These are phyloP conservation scores for Coemansia sp. DNA, from an alignment of 192 early-diverging fungal genomes.

Conservation along the genomic window DNA sequence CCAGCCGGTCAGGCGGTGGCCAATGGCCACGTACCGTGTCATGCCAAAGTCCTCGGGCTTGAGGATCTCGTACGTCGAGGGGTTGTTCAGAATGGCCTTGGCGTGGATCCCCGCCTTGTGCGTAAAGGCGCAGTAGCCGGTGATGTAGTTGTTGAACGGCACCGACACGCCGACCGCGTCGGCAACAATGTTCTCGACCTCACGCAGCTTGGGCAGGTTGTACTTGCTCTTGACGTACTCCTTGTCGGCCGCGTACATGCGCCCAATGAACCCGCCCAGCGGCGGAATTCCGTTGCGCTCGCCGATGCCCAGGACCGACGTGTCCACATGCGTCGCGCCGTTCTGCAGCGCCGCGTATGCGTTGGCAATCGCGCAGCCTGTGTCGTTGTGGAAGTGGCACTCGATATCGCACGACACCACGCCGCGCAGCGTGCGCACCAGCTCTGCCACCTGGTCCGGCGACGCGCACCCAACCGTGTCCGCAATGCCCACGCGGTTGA, in stretches of 20 bases:
- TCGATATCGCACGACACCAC: slow-evolving; percentile 98
- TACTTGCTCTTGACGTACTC: slow-evolving; percentile 94
- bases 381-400: slow-evolving; percentile 99
- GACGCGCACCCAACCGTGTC: slow-evolving; percentile 99
- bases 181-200: slow-evolving; percentile 95
- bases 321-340: slow-evolving; percentile 98
- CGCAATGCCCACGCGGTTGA: slow-evolving; percentile 97
- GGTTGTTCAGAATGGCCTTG: slow-evolving; percentile 99
- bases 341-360: slow-evolving; percentile 95
- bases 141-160: slow-evolving; percentile 99
- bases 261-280: slow-evolving; percentile 88
- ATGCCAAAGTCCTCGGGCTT: slow-evolving; percentile 99
- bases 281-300: slow-evolving; percentile 98
- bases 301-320: slow-evolving; percentile 95
- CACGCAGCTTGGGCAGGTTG: slow-evolving; percentile 85
- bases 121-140: slow-evolving; percentile 97
- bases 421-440: slow-evolving; percentile 89
- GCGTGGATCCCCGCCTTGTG: slow-evolving; percentile 99
- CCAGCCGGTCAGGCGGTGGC: slow-evolving; percentile 96
- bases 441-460: slow-evolving; percentile 96
- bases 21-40: slow-evolving; percentile 96
- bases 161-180: slow-evolving; percentile 91
- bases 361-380: slow-evolving; percentile 98
- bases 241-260: slow-evolving; percentile 92
- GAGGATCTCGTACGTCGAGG: slow-evolving; percentile 96